phyloP scores from a whole-genome alignment of 75 land plant species.

The Adiantum capillusveneris region DNA sequence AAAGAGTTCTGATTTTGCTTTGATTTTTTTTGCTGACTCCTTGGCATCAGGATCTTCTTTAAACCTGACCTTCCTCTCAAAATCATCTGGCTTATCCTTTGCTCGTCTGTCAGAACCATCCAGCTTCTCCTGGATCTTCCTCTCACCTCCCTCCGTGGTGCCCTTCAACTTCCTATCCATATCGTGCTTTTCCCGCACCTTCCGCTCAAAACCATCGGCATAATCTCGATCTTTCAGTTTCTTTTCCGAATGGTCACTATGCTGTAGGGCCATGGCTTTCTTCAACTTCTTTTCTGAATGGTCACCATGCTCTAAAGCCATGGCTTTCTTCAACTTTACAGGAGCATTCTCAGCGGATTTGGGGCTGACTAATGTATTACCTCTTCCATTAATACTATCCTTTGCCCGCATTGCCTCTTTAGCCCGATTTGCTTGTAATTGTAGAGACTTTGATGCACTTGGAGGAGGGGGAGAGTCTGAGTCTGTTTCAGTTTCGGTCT shows the following conservation, averaged over 20 bases:
- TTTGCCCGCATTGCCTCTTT: neutral
- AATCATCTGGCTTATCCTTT: neutral
- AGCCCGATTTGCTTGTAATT: neutral
- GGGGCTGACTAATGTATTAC: neutral
- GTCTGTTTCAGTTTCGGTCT: neutral
- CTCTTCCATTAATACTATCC: neutral
- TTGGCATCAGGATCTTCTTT: neutral
- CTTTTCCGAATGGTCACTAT: neutral
- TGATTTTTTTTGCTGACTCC: neutral
- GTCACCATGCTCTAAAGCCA: neutral
- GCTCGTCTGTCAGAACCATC: neutral
- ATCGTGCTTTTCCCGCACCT: too few relatives aligned
- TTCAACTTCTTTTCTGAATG: neutral
- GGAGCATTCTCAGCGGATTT: neutral
- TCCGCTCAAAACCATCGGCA: neutral
- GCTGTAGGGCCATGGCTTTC: neutral
- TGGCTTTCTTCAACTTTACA: neutral
- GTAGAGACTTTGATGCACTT: neutral
- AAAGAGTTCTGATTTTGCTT: neutral
- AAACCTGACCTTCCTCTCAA: neutral
- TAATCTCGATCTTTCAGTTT: neutral
- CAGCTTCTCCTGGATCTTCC: neutral
- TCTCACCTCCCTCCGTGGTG: neutral
- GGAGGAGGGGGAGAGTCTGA: neutral
- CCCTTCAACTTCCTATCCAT: neutral